phyloP scores from a whole-genome alignment of 805 yeast genomes.

The Metschnikowia noctiluminum region DNA sequence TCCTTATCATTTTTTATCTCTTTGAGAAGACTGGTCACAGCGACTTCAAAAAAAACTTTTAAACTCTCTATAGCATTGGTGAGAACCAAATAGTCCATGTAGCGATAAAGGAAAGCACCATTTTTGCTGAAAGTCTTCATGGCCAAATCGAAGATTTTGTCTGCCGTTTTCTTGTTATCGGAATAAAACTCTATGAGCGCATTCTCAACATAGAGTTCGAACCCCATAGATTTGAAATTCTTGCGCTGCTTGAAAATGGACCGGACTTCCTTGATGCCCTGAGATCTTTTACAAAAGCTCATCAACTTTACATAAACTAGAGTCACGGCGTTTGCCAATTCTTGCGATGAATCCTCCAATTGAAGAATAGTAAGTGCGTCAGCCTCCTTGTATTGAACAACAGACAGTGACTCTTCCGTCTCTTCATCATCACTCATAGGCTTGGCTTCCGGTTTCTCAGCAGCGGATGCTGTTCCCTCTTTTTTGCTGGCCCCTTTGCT shows the following conservation, averaged over 20 bases:
- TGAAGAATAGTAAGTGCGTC: slow-evolving; percentile 23
- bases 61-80: slow-evolving; percentile 70
- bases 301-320: slow-evolving; percentile 65
- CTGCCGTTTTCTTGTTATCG: slow-evolving; percentile 64
- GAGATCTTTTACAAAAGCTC: slow-evolving; percentile 65
- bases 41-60: slow-evolving; percentile 77
- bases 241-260: slow-evolving; percentile 65
- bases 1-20: slow-evolving; percentile 25
- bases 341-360: slow-evolving; percentile 22
- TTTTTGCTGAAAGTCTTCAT: slow-evolving; percentile 53
- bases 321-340: slow-evolving; percentile 46
- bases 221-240: slow-evolving; percentile 53
- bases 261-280: slow-evolving; percentile 72
- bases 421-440: slow-evolving; percentile 21
- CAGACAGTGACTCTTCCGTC: slow-evolving; percentile 12
- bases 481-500: slow-evolving; percentile 10
- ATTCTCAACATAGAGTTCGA: slow-evolving; percentile 75
- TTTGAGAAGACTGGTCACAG: slow-evolving; percentile 52
- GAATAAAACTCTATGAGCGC: slow-evolving; percentile 77
- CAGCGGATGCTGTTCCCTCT: not conserved
- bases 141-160: slow-evolving; percentile 76
- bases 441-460: slow-evolving; percentile 7
- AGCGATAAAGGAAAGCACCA: slow-evolving; percentile 62
- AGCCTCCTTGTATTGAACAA: slow-evolving; percentile 16
- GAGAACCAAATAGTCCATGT: slow-evolving; percentile 67